Percentiles rank a stretch among this genome's conserved stretches.
Conservation (phyloP, 805 yeast species). For the Lipomyces orientalis region DNA sequence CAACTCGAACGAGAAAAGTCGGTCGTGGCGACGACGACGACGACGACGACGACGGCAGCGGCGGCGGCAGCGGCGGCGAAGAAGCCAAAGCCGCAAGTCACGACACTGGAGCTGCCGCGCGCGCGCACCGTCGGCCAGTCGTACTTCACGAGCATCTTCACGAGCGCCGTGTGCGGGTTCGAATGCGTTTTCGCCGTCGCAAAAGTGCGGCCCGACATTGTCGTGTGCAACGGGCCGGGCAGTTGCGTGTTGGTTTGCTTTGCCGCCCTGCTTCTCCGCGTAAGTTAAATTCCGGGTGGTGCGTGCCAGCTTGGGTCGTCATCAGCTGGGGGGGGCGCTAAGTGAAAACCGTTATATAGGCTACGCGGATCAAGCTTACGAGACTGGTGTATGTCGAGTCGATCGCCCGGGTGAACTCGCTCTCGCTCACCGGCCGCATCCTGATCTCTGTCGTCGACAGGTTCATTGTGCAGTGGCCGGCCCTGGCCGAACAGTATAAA, state of each 20-base stretch:
- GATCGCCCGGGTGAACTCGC: constrained; percentile 74
- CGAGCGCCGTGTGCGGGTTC: constrained; percentile 51
- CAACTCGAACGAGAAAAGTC: constrained; percentile 34
- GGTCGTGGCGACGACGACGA: constrained; percentile 40
- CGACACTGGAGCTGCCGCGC: constrained; percentile 52
- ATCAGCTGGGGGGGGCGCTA: too few species aligned
- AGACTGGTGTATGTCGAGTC: constrained; percentile 82
- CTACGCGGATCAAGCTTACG: constrained; percentile 45
- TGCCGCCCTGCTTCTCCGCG: constrained; percentile 58
- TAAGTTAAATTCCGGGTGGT: constrained; percentile 16
- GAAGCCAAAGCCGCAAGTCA: constrained; percentile 28
- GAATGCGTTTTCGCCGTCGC: constrained; percentile 44
- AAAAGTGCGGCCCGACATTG: constrained; percentile 48
- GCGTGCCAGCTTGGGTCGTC: constrained; percentile 18
- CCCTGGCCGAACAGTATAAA: constrained; percentile 55
- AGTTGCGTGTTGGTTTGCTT: constrained; percentile 74
- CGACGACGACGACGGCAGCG: constrained; percentile 41
- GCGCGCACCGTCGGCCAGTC: constrained; percentile 70
- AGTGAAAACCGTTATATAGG: too few species aligned
- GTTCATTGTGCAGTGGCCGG: constrained; percentile 89
- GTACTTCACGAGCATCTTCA: constrained; percentile 52
- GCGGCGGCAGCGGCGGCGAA: constrained; percentile 41
- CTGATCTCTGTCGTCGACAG: constrained; percentile 74
- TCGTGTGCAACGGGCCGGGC: constrained; percentile 79
- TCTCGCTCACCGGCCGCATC: constrained; percentile 79